Evolutionary conservation across 2,329 filamentous ascomycete genomes (phyloP).

Genomic region (Trichoderma atroviride): DNA sequence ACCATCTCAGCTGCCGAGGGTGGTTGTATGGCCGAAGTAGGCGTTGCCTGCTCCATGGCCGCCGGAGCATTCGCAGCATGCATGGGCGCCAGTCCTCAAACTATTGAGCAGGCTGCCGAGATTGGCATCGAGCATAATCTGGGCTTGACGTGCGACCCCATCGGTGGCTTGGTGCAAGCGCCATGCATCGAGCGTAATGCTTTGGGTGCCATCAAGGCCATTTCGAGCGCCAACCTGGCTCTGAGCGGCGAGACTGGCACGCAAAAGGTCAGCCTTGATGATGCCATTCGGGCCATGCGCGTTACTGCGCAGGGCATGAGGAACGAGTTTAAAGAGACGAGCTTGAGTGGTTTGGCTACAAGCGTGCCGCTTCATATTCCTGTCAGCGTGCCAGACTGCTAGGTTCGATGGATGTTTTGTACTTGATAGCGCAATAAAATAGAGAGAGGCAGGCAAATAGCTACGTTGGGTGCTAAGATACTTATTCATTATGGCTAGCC

Average conservation of each 20-base stretch:
- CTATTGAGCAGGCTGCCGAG: conserved; percentile 18
- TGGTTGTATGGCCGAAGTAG: conserved; percentile 22
- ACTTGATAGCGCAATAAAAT: background rate
- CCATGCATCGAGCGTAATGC: conserved; percentile 25
- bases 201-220: conserved; percentile 18
- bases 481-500: too few relatives aligned
- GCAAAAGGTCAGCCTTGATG: conserved; percentile 20
- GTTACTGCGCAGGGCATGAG: conserved; percentile 19
- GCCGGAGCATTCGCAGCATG: conserved; percentile 23
- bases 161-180: conserved; percentile 6
- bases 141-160: conserved; percentile 19
- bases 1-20: conserved; percentile 23
- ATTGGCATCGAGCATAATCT: conserved; percentile 16
- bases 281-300: conserved; percentile 19
- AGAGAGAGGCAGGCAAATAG: background rate
- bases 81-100: conserved; percentile 20
- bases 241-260: conserved; percentile 20
- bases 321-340: conserved; percentile 24
- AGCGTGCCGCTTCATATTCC: conserved; percentile 19
- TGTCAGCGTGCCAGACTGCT: conserved; percentile 22
- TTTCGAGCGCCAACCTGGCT: conserved; percentile 17
- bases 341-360: conserved; percentile 16
- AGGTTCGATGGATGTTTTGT: background rate
- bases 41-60: conserved; percentile 19
- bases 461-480: too few relatives aligned